These are phyloP conservation scores for Coccomyxa sp. DNA, from an alignment of 139 green algal species.

Conservation along the genomic window DNA sequence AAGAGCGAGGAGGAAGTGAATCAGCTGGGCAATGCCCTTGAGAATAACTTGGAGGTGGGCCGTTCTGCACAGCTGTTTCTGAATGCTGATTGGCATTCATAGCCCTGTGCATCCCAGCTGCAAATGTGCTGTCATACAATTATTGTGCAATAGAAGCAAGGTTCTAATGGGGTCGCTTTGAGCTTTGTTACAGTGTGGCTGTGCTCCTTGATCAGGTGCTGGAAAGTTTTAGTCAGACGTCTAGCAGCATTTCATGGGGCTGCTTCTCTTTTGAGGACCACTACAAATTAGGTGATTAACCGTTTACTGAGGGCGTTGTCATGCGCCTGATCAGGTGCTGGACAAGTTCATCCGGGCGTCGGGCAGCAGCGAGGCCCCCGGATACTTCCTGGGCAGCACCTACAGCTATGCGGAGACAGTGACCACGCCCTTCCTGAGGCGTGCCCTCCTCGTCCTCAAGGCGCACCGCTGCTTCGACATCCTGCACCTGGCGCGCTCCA, in stretches of 20 bases:
- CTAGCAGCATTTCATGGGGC: no score
- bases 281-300: neutral
- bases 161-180: no score
- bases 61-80: neutral
- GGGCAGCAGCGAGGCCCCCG: neutral
- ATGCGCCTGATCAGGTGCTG: neutral
- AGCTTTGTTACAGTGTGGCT: no score
- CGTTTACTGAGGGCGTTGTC: neutral
- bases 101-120: neutral
- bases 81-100: neutral
- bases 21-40: neutral
- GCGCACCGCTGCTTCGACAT: neutral
- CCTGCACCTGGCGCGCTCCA: neutral
- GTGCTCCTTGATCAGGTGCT: no score
- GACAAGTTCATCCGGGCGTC: neutral
- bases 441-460: neutral
- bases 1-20: neutral
- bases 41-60: neutral
- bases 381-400: neutral
- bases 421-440: conserved; percentile 7
- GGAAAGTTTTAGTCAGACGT: no score
- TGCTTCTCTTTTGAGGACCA: neutral
- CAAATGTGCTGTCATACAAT: neutral
- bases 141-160: no score
- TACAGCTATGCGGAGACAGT: conserved; percentile 7